Evolutionary conservation across 208 protist genomes (phyloP).

Genomic region (Porcisia hertigi): DNA sequence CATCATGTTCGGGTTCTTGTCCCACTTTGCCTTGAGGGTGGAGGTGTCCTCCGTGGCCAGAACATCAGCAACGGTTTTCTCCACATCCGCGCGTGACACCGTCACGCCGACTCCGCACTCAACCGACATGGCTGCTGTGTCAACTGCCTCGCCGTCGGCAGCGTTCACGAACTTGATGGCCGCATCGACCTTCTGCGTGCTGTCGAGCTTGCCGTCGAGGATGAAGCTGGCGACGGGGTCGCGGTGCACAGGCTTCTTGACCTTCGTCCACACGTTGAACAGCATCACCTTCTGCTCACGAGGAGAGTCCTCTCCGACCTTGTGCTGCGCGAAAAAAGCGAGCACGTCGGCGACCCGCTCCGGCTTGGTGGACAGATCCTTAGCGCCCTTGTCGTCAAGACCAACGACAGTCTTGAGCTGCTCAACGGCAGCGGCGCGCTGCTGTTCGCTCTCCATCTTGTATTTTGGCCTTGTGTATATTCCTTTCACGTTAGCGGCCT

Average conservation of each 20-base stretch:
- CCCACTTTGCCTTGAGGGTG: constrained; percentile 65
- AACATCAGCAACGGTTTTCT: constrained; percentile 49
- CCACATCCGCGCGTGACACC: constrained; percentile 54
- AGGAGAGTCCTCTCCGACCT: constrained; percentile 43
- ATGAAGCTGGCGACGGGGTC: constrained; percentile 70
- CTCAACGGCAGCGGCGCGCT: constrained; percentile 33
- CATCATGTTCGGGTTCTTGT: constrained; percentile 85
- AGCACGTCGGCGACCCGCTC: constrained; percentile 86
- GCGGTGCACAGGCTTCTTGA: constrained; percentile 72
- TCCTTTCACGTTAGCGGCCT: neutral
- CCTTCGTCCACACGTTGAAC: constrained; percentile 84
- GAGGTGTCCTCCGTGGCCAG: constrained; percentile 54
- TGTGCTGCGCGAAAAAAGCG: constrained; percentile 64
- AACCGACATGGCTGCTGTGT: constrained; percentile 50
- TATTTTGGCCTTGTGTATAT: neutral
- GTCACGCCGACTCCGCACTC: constrained; percentile 81
- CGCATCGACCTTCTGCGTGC: constrained; percentile 86
- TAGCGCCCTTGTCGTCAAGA: constrained; percentile 89
- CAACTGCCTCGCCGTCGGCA: constrained; percentile 39
- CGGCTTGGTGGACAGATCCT: constrained; percentile 84
- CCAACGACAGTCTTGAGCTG: constrained; percentile 80
- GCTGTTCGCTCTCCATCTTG: constrained; percentile 27
- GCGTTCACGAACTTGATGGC: constrained; percentile 80
- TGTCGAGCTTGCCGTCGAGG: constrained; percentile 60
- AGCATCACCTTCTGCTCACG: constrained; percentile 89